These are phyloP conservation scores for Ustilago shanxiensis DNA, from an alignment of 1,284 basidiomycete species.

Conservation along the genomic window DNA sequence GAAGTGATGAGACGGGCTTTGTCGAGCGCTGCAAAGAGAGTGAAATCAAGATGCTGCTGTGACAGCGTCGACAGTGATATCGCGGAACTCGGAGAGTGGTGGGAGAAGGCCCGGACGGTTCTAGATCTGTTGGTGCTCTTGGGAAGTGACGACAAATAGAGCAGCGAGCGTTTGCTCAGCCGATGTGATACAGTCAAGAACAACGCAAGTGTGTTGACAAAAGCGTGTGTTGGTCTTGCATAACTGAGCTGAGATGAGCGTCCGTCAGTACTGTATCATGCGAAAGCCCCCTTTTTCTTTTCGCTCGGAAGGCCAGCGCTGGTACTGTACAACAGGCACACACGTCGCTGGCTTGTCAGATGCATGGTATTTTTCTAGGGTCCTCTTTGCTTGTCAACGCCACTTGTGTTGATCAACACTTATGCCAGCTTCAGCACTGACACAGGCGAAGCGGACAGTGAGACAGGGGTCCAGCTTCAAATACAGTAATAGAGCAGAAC, in stretches of 20 bases:
- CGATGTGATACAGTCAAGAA: not conserved
- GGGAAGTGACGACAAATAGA: not conserved
- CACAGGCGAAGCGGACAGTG: not conserved
- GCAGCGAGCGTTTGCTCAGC: not conserved
- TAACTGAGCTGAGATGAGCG: too few relatives aligned
- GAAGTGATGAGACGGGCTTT: not conserved
- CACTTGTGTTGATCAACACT: not conserved
- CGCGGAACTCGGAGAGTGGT: not conserved
- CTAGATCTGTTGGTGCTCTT: too few relatives aligned
- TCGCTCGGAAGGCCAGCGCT: not conserved
- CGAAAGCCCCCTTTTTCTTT: not conserved
- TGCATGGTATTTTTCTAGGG: not conserved
- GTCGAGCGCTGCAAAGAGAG: too few relatives aligned
- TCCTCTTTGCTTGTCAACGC: not conserved
- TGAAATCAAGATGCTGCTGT: not conserved
- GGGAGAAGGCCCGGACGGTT: not conserved
- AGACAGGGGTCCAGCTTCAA: conserved; percentile 6
- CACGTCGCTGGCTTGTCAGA: not conserved
- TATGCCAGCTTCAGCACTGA: not conserved
- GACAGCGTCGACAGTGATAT: not conserved
- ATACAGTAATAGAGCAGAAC: not conserved
- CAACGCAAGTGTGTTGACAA: not conserved
- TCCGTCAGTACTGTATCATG: not conserved
- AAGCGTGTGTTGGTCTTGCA: not conserved
- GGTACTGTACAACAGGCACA: not conserved